These are phyloP conservation scores for Pythium brachiatum DNA, from an alignment of 352 stramenopile genomes.

Conservation along the genomic window DNA sequence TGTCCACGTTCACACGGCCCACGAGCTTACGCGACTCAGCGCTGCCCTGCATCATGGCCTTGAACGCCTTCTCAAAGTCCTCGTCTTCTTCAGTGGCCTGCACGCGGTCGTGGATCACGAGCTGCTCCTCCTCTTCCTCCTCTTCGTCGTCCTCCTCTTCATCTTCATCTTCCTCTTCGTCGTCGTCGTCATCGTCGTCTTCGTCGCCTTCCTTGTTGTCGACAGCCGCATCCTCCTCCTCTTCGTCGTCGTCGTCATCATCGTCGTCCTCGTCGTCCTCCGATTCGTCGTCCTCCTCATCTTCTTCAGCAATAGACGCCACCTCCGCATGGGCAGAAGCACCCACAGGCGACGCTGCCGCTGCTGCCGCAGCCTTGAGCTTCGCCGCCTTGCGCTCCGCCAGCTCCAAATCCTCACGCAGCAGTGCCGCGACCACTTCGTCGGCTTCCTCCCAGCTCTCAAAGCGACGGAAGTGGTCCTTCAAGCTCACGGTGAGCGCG, in stretches of 20 bases:
- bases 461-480: conserved; percentile 68
- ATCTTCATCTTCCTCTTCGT: conserved; percentile 66
- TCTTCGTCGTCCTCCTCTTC: conserved; percentile 59
- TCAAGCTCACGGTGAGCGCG: conserved; percentile 43
- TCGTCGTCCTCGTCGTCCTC: conserved; percentile 69
- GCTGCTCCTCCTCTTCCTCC: conserved; percentile 82
- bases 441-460: conserved; percentile 82
- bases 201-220: conserved; percentile 75
- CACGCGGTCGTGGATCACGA: conserved; percentile 85
- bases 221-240: conserved; percentile 51
- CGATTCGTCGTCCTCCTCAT: conserved; percentile 52
- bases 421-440: conserved; percentile 45
- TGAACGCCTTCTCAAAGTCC: conserved; percentile 87
- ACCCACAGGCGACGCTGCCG: conserved; percentile 15
- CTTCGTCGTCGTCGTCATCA: conserved; percentile 76
- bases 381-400: conserved; percentile 63
- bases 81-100: conserved; percentile 83
- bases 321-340: conserved; percentile 30
- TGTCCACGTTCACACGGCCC: conserved; percentile 78
- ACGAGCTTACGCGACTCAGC: conserved; percentile 59
- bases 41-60: conserved; percentile 77
- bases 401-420: conserved; percentile 62
- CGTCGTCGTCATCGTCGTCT: conserved; percentile 60
- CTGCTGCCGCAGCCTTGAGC: conserved; percentile 37
- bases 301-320: conserved; percentile 24